Evolutionary conservation across 148 eudicot genomes (phyloP), one percentile per base, ranked within the genome.

Genomic region (Rhododendron ovatum): DNA sequence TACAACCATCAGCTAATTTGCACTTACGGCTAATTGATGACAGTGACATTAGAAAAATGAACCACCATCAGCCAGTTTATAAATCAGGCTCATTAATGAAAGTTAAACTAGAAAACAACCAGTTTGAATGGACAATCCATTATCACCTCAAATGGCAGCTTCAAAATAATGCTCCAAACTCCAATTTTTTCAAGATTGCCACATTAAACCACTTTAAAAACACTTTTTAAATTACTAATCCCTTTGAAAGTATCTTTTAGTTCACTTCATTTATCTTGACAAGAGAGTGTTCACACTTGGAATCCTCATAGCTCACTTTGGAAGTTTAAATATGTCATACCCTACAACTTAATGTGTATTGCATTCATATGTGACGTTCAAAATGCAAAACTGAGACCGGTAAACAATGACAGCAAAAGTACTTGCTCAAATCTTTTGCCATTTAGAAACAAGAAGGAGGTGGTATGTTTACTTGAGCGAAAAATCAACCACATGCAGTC

Each of bases 401-500:
- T 47, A 28, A 41, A 69, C 18, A 18, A 11, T 71, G 18, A 48
- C 63, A 73, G 47, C 50, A 41, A 37, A 39, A 69, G 13, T 26
- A 55, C 24, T 53, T 18, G 43, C 41, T 47, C 22, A 45, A 63
- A 4, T 65, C 4, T 69, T 50, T 22, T 73, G 41, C 67, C 65
- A 84, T 30, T 22, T 12, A 45, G 61, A 48, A 71, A 69, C 17
- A 48, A 47, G 43, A 24, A 67, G 15, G 53, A 22, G 28, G 6
- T 8, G 14, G 47, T 10, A 55, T 53, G 20, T 71, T 67, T 43
- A 86, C 50, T 81, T 80, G 7, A 48, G 69, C 48, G 9, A 50
- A 69, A 28, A 55, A 86, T 39, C 67, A 75, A 82, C 81, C 41
- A 15, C 67, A 74, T 80, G 74, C 67, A 82, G 39, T 26, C 71